These are phyloP conservation scores for Colletotrichum eleusines DNA, from an alignment of 2,329 filamentous ascomycete species.

Conservation along the genomic window DNA sequence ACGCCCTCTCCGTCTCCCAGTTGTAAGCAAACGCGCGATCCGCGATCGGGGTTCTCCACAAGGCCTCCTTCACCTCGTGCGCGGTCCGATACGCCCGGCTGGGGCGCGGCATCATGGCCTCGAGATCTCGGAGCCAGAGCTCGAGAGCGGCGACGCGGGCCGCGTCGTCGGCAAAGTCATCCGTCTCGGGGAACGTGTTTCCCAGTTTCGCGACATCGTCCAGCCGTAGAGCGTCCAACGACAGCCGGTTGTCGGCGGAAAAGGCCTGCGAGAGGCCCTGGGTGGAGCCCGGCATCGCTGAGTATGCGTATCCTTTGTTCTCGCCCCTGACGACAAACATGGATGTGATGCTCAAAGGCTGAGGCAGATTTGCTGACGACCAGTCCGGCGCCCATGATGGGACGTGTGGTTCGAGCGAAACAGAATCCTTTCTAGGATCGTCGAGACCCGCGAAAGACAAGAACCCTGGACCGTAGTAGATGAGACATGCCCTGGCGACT, in stretches of 20 bases:
- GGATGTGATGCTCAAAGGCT: neutral
- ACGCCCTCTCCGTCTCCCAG: conserved; percentile 14
- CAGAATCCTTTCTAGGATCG: neutral
- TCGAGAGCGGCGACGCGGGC: neutral
- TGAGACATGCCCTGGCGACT: conserved; percentile 15
- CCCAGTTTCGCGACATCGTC: neutral
- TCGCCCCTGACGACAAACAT: neutral
- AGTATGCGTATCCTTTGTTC: neutral
- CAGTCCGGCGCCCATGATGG: conserved; percentile 20
- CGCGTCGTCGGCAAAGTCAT: neutral
- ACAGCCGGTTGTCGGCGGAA: neutral
- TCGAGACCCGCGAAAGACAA: conserved; percentile 7
- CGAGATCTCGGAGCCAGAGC: conserved; percentile 5
- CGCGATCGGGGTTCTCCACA: conserved; percentile 15
- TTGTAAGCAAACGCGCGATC: conserved; percentile 22
- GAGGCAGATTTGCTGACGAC: conserved; percentile 2
- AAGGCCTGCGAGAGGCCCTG: conserved; percentile 1
- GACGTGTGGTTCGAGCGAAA: too few species aligned
- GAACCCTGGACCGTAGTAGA: conserved; percentile 1
- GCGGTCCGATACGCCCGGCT: neutral
- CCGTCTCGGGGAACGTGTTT: neutral
- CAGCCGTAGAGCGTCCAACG: neutral
- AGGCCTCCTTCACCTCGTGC: neutral
- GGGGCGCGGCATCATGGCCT: neutral
- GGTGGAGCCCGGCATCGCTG: neutral